Percentiles rank a stretch among this genome's conserved stretches.
Evolutionary conservation across 192 early-diverging fungal species (phyloP).

Genomic region (Linnemannia elongata): DNA sequence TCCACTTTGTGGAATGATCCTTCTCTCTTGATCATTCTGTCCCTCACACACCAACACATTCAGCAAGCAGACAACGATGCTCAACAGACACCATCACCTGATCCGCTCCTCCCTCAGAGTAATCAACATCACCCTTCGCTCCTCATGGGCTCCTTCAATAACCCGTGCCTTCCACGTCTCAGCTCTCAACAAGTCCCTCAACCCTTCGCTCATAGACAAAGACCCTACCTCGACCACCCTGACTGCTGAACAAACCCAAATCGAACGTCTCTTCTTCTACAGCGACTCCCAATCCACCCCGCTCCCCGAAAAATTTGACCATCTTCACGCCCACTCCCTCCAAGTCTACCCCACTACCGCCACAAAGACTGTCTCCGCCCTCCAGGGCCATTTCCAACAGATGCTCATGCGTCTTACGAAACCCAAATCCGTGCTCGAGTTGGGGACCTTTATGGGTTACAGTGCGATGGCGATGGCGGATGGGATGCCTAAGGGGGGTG

Average conservation of each 20-base stretch:
- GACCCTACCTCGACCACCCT: neutral
- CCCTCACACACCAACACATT: neutral
- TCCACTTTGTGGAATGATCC: too few relatives aligned
- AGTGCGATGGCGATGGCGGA: conserved; percentile 78
- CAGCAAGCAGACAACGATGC: neutral
- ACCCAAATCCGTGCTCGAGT: conserved; percentile 70
- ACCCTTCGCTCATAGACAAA: neutral
- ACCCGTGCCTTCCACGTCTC: neutral
- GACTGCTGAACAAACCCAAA: neutral
- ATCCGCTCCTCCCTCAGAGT: neutral
- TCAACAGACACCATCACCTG: neutral
- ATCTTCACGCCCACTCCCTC: conserved; percentile 13
- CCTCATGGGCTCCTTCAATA: neutral
- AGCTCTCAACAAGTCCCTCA: neutral
- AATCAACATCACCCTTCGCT: neutral
- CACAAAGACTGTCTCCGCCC: conserved; percentile 60
- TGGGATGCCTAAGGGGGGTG: conserved; percentile 57
- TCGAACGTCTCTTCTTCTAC: conserved; percentile 26
- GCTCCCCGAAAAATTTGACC: conserved; percentile 21
- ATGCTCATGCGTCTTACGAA: conserved; percentile 63
- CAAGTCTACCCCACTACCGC: conserved; percentile 37
- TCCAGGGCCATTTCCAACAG: conserved; percentile 66
- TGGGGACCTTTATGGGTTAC: conserved; percentile 78
- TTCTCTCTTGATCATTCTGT: neutral
- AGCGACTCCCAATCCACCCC: conserved; percentile 18